Base-by-base conservation (phyloP, 495 filamentous ascomycete species). In the Elaphomyces granulatus region DNA sequence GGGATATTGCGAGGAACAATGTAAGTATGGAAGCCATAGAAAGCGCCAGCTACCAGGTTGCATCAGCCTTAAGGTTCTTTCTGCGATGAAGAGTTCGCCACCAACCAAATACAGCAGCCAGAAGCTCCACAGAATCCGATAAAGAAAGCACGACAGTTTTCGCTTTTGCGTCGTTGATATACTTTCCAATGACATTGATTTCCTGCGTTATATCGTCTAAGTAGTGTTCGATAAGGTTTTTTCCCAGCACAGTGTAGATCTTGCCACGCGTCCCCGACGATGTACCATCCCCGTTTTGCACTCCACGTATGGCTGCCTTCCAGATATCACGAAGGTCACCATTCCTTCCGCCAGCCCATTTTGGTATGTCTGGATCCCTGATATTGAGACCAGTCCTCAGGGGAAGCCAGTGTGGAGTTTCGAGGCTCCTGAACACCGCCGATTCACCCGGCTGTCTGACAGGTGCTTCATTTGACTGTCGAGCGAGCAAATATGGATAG, bases 301-400 rank as follows among this genome's bases (percentile, higher is more conserved):
- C 61, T 30, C 83, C 83, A 31, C 68, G 68, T 12, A 81, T 60
- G 31, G 80, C 83, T 51, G 76, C 67, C 41, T 78, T 78, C 90
- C 90, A 99, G 34, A 99, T 68, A 56, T 99, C 90, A 34, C 90
- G 73, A 41, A 99, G 66, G 46, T 99, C 90, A 14, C 90, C 90
- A 55, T 90, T 77, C 47, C 80, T 74, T 15, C 87, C 87, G 43
- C 67, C 68, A 0, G 75, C 67, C 80, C 87, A 96, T 57, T 81
- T 82, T 14, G 83, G 80, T 17, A 78, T 78, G 6, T 80, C 81
- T 1, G 83, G 68, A 30, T 87, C 82, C 54, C 84, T 87, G 16
- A 99, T 82, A 47, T 80, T 82, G 34, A 99, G 66, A 10, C 90
- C 88, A 16, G 74, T 65, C 42, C 80, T 77, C 10, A 96, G 74